Evolutionary conservation across 2,329 filamentous ascomycete species (phyloP), one percentile per base, ranked within the genome.

Genomic region (Exophiala bonariae): DNA sequence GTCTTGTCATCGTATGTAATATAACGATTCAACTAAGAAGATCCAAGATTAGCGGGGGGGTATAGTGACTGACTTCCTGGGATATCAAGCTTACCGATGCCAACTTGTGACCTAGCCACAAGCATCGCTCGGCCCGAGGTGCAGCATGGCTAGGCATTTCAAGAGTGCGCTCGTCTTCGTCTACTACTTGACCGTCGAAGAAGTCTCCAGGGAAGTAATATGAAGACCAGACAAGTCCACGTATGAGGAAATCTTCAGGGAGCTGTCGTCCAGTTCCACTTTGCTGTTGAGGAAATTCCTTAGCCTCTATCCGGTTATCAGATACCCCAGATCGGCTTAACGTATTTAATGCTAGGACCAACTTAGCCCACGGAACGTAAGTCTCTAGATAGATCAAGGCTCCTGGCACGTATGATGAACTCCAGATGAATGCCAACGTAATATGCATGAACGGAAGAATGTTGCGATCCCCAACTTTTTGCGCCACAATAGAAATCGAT

Each of bases 181-280:
- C 78, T 30, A 71, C 66, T 39, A 72, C 67, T 2, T 69, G 66
- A 16, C 66, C 65, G 2, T 64, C 52, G 54, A 83, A 83, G 66
- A 79, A 82, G 3, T 66, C 62, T 1, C 67, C 51, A 0, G 76
- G 75, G 49, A 76, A 79, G 54, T 75, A 77, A 43, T 71, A 74
- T 1, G 57, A 34, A 49, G 75, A 67, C 41, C 71, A 74, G 74
- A 77, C 81, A 18, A 77, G 60, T 1, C 81, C 81, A 18, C 79
- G 72, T 6, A 83, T 74, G 1, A 74, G 59, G 52, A 78, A 82
- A 52, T 85, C 81, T 53, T 85, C 81, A 0, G 78, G 74, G 1
- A 84, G 58, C 40, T 81, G 78, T 8, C 69, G 59, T 4, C 63
- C 64, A 14, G 69, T 65, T 2, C 56, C 65, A 43, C 68, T 63